Percentiles rank a stretch among this genome's conserved stretches.
phyloP scores from a whole-genome alignment of 805 yeast genomes.

The Starmera quercuum region DNA sequence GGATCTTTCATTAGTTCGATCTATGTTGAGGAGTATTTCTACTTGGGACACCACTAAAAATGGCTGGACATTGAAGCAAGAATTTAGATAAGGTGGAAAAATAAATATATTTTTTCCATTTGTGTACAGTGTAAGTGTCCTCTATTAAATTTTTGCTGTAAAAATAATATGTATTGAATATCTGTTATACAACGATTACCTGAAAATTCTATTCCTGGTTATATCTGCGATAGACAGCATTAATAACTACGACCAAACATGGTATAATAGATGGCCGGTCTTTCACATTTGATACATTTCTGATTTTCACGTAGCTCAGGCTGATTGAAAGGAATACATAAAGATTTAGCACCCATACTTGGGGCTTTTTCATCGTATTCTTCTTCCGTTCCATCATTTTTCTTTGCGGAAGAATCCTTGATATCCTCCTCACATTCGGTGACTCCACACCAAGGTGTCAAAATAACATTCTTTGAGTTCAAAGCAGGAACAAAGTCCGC shows the following conservation, averaged over 20 bases:
- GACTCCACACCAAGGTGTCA: constrained; percentile 97
- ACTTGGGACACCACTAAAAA: constrained; percentile 50
- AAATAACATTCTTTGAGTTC: constrained; percentile 82
- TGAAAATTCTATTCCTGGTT: too few relatives aligned
- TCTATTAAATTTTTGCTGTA: not conserved
- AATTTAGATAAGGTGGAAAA: constrained; percentile 24
- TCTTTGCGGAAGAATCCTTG: constrained; percentile 77
- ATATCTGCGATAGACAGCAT: too few relatives aligned
- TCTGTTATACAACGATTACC: too few relatives aligned
- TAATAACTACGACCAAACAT: constrained; percentile 97
- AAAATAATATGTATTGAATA: not conserved
- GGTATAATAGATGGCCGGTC: constrained; percentile 71
- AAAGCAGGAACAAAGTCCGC: constrained; percentile 88
- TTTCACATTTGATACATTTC: constrained; percentile 82
- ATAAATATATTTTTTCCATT: not conserved
- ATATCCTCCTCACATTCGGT: constrained; percentile 94
- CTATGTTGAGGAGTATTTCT: constrained; percentile 62
- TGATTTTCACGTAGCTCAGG: constrained; percentile 73
- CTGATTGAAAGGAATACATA: constrained; percentile 94
- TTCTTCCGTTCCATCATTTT: constrained; percentile 75
- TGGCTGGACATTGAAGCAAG: constrained; percentile 63
- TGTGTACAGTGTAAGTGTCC: not conserved
- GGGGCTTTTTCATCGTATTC: constrained; percentile 96
- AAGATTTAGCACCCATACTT: constrained; percentile 97
- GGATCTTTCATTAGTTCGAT: constrained; percentile 55